Percentiles rank a stretch among this genome's conserved stretches.
Evolutionary conservation across 2,329 filamentous ascomycete genomes (phyloP).

Genomic region (Corinectria fuckeliana): DNA sequence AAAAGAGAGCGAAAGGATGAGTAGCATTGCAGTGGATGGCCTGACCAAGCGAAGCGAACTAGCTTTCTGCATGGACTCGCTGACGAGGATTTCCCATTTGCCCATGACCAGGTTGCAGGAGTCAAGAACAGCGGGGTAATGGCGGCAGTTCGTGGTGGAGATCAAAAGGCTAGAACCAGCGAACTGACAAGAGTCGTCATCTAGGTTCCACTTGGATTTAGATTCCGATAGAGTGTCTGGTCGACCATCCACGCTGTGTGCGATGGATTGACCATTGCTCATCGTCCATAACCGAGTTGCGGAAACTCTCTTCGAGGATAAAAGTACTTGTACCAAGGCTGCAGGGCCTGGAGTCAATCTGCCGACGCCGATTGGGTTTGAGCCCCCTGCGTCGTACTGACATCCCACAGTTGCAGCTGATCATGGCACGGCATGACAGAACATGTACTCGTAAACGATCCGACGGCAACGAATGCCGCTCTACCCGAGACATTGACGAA

Average conservation of each 20-base stretch:
- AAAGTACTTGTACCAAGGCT: not conserved
- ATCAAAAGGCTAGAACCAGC: constrained; percentile 26
- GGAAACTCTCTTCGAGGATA: not conserved
- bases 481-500: constrained; percentile 20
- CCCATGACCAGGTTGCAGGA: constrained; percentile 35
- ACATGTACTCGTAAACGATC: constrained; percentile 5
- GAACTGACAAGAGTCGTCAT: constrained; percentile 18
- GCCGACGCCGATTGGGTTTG: not conserved
- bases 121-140: constrained; percentile 39
- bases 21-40: constrained; percentile 38
- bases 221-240: constrained; percentile 3
- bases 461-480: constrained; percentile 12
- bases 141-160: constrained; percentile 33
- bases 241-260: not conserved
- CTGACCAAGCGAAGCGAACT: constrained; percentile 37
- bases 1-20: constrained; percentile 16
- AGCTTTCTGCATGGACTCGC: constrained; percentile 26
- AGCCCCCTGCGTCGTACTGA: not conserved
- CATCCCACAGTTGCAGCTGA: not conserved
- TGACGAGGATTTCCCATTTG: constrained; percentile 31
- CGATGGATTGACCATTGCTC: not conserved
- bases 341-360: not conserved
- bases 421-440: constrained; percentile 13
- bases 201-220: constrained; percentile 25
- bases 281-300: no score